Evolutionary conservation across 805 yeast species (phyloP).

Genomic region (Starmerella bombicola): DNA sequence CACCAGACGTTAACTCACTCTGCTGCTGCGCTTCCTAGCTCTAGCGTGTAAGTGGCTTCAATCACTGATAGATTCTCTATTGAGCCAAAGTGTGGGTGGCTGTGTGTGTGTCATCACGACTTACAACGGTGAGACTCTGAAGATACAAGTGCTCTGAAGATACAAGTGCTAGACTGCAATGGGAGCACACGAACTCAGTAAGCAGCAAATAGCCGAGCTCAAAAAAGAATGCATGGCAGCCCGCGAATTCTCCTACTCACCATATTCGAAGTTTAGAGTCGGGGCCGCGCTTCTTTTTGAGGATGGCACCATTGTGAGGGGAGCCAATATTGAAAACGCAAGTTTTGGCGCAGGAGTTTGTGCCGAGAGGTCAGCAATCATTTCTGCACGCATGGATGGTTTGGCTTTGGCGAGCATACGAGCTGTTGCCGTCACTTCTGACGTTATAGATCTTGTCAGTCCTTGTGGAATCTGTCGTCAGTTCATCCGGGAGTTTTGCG

Average conservation of each 20-base stretch:
- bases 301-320: conserved; percentile 40
- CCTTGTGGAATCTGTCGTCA: conserved; percentile 97
- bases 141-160: no score
- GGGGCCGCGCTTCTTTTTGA: conserved; percentile 61
- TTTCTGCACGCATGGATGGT: conserved; percentile 40
- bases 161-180: no score
- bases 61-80: no score
- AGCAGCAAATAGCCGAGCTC: conserved; percentile 6
- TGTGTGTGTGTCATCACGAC: no score
- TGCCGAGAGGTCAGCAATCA: conserved; percentile 61
- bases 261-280: conserved; percentile 69
- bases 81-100: no score
- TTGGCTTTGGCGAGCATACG: conserved; percentile 28
- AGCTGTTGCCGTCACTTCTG: conserved; percentile 60
- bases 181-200: no score
- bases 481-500: conserved; percentile 68
- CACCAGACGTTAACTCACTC: no score
- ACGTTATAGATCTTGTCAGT: conserved; percentile 43
- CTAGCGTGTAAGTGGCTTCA: no score
- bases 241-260: conserved; percentile 45
- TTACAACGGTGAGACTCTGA: no score
- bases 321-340: conserved; percentile 91
- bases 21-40: no score
- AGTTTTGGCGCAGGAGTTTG: conserved; percentile 70
- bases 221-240: conserved; percentile 30